Percentiles rank a stretch among this genome's conserved stretches.
Conservation (phyloP, 2,329 filamentous ascomycete species). For the Penicillium polonicum region DNA sequence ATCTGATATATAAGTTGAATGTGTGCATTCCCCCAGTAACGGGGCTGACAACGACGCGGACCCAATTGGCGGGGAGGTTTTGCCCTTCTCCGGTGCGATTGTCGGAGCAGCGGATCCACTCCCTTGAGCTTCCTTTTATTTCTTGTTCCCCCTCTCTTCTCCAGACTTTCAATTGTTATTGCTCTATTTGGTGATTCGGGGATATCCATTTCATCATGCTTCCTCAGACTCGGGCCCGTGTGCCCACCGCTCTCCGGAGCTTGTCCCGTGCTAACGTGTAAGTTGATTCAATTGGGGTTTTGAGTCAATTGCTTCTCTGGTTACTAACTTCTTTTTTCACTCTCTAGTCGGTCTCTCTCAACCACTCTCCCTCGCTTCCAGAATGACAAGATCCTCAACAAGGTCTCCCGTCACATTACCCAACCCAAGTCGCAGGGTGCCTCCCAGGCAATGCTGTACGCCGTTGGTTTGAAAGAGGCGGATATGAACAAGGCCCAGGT, state of each 20-base stretch:
- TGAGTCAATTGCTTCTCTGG: conserved; percentile 1
- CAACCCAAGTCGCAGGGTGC: conserved; percentile 98
- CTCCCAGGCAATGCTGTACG: conserved; percentile 98
- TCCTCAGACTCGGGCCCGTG: conserved; percentile 26
- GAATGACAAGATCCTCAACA: conserved; percentile 66
- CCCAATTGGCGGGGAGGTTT: conserved; percentile 19
- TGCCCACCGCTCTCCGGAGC: conserved; percentile 30
- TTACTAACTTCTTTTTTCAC: conserved; percentile 8
- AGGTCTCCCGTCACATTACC: conserved; percentile 78
- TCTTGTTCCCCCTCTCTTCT: conserved; percentile 17
- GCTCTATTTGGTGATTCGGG: conserved; percentile 12
- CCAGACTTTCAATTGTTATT: conserved; percentile 12
- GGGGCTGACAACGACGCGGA: conserved; percentile 3
- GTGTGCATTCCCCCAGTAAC: not conserved
- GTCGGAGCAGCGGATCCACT: not conserved
- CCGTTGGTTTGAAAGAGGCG: conserved; percentile 78
- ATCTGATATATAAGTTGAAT: not conserved
- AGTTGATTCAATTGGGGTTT: conserved; percentile 3
- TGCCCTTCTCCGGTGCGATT: not conserved
- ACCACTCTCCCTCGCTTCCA: conserved; percentile 49
- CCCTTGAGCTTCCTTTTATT: conserved; percentile 19
- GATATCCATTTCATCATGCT: conserved; percentile 20
- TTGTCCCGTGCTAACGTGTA: conserved; percentile 21
- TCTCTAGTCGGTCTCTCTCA: conserved; percentile 35
- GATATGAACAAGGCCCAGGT: conserved; percentile 97